Conservation (phyloP, 2,329 filamentous ascomycete genomes). For the Penicillium rolfsii region DNA sequence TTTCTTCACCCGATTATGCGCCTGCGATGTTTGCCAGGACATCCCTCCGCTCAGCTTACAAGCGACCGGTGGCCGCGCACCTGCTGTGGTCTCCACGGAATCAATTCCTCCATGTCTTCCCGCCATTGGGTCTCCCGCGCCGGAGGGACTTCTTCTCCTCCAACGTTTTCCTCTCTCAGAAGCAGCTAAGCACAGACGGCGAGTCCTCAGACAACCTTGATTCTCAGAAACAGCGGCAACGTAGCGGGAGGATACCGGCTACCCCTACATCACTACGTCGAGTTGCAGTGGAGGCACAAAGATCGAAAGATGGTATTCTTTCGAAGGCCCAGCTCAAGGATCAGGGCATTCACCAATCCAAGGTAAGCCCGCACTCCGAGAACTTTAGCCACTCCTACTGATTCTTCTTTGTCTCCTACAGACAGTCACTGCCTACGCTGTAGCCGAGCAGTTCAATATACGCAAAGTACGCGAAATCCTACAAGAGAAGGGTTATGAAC, state of each 20-base stretch:
- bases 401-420: conserved; percentile 27
- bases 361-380: conserved; percentile 30
- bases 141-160: conserved; percentile 69
- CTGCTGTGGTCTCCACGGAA: conserved; percentile 36
- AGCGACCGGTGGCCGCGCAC: conserved; percentile 31
- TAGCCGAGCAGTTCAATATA: conserved; percentile 69
- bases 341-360: conserved; percentile 42
- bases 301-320: conserved; percentile 57
- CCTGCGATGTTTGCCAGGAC: conserved; percentile 38
- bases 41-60: conserved; percentile 39
- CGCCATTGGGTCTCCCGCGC: conserved; percentile 47
- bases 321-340: conserved; percentile 47
- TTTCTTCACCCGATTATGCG: not conserved
- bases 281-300: conserved; percentile 83
- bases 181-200: conserved; percentile 28
- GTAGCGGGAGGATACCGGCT: conserved; percentile 54
- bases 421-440: conserved; percentile 67
- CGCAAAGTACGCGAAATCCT: conserved; percentile 61
- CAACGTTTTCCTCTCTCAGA: conserved; percentile 58
- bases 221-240: conserved; percentile 49
- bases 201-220: conserved; percentile 23
- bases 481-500: conserved; percentile 60
- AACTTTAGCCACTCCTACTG: conserved; percentile 3
- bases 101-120: conserved; percentile 40
- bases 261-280: conserved; percentile 77